Conservation (phyloP, 352 stramenopile species). For the Phytophthora chlamydospora region DNA sequence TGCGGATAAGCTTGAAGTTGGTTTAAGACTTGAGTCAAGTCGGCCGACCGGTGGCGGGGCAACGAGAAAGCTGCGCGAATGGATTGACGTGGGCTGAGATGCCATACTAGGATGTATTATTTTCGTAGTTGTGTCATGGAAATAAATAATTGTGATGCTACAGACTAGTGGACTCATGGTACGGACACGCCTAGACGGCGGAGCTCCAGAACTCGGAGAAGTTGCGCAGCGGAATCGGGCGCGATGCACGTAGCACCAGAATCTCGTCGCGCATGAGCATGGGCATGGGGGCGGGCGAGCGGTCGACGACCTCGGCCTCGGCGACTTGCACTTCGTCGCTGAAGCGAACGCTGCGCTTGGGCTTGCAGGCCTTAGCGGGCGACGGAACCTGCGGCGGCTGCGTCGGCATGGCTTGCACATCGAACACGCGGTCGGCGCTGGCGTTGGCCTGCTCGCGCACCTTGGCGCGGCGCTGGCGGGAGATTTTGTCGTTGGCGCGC, state of each 20-base stretch:
- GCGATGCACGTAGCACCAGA: conserved; percentile 73
- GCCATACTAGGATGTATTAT: conserved; percentile 30
- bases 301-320: conserved; percentile 55
- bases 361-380: conserved; percentile 29
- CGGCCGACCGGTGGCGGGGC: conserved; percentile 3
- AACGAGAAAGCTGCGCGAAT: too few relatives aligned
- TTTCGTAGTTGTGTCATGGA: conserved; percentile 35
- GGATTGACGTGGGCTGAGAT: conserved; percentile 14
- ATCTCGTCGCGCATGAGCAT: conserved; percentile 81
- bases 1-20: not conserved
- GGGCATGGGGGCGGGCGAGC: conserved; percentile 60
- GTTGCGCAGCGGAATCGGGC: conserved; percentile 74
- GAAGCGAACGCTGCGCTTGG: conserved; percentile 61
- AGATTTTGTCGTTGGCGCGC: conserved; percentile 79
- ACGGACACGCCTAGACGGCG: conserved; percentile 9
- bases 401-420: conserved; percentile 24
- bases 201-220: conserved; percentile 85
- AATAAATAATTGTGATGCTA: conserved; percentile 51
- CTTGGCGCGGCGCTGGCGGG: conserved; percentile 63
- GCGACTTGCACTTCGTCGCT: conserved; percentile 57
- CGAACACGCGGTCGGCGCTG: conserved; percentile 33
- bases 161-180: conserved; percentile 34
- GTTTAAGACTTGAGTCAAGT: conserved; percentile 9
- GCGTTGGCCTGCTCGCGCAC: conserved; percentile 70
- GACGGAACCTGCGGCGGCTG: conserved; percentile 33